These are phyloP conservation scores for Aspergillus transmontanensis DNA, from an alignment of 2,329 filamentous ascomycete genomes.

Conservation along the genomic window DNA sequence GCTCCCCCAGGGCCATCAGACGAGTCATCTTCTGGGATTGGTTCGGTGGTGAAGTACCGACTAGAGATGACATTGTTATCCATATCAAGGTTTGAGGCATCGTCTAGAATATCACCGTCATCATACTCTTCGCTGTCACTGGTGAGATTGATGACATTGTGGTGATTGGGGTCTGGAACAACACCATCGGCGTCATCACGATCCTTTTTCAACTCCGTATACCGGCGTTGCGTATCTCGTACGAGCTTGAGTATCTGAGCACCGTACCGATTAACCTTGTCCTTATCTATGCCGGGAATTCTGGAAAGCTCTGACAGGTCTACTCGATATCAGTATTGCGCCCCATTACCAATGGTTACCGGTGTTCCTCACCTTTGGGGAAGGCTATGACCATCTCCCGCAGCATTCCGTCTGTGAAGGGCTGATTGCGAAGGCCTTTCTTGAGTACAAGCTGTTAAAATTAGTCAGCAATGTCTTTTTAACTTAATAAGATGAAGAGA, in stretches of 20 bases:
- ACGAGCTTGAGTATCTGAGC: constrained; percentile 46
- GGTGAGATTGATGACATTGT: constrained; percentile 48
- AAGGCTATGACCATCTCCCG: constrained; percentile 54
- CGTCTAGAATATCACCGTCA: constrained; percentile 34
- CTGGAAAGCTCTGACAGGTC: constrained; percentile 41
- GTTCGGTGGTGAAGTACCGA: constrained; percentile 35
- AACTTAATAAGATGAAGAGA: neutral
- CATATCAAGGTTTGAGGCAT: constrained; percentile 26
- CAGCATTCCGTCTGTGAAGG: constrained; percentile 49
- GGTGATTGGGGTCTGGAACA: constrained; percentile 48
- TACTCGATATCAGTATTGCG: constrained; percentile 24
- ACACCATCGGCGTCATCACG: constrained; percentile 51
- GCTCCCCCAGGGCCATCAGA: constrained; percentile 19
- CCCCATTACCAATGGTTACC: neutral
- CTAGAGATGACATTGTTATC: constrained; percentile 34
- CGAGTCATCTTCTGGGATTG: constrained; percentile 24
- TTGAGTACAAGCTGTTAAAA: constrained; percentile 44
- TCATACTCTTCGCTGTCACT: constrained; percentile 43
- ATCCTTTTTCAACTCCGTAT: constrained; percentile 48
- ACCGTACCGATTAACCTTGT: constrained; percentile 49
- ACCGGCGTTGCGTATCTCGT: constrained; percentile 41
- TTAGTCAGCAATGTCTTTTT: constrained; percentile 11
- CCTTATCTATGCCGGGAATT: constrained; percentile 46
- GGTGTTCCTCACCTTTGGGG: constrained; percentile 39
- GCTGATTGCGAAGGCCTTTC: constrained; percentile 47